These are phyloP conservation scores for Cylindrotheca fusiformis DNA, from an alignment of 108 stramenopile genomes.

Conservation along the genomic window DNA sequence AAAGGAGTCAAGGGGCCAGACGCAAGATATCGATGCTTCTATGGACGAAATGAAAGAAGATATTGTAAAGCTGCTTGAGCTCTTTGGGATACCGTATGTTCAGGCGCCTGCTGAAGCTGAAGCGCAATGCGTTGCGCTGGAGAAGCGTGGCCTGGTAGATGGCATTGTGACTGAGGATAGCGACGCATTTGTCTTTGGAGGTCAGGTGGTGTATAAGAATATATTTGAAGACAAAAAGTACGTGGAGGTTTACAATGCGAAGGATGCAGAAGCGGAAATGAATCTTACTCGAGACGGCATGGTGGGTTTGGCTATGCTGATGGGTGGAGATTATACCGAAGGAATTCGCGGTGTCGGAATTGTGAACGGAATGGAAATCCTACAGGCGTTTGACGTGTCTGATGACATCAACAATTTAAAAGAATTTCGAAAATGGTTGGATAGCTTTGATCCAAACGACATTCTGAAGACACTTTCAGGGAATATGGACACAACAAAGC, in stretches of 20 bases:
- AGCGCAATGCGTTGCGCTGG: slow-evolving; percentile 91
- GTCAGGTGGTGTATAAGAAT: slow-evolving; percentile 83
- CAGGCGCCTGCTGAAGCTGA: slow-evolving; percentile 98
- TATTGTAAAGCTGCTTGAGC: slow-evolving; percentile 76
- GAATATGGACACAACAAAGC: slow-evolving; percentile 11
- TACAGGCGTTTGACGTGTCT: slow-evolving; percentile 78
- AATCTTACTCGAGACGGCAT: slow-evolving; percentile 78
- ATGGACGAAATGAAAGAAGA: slow-evolving; percentile 96
- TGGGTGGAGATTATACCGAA: slow-evolving; percentile 98
- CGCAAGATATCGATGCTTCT: slow-evolving; percentile 55
- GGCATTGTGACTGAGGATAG: slow-evolving; percentile 98
- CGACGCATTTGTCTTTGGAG: slow-evolving; percentile 98
- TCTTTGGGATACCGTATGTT: slow-evolving; percentile 96
- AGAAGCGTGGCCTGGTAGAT: slow-evolving; percentile 88
- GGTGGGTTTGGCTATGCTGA: slow-evolving; percentile 90
- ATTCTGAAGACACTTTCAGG: slow-evolving; percentile 8
- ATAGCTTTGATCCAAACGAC: slow-evolving; percentile 69
- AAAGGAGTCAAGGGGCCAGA: not conserved
- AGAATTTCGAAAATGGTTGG: slow-evolving; percentile 83
- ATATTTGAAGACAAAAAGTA: slow-evolving; percentile 96
- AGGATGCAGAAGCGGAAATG: slow-evolving; percentile 85
- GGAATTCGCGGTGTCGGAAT: slow-evolving; percentile 97
- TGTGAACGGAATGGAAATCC: slow-evolving; percentile 98
- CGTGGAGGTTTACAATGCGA: slow-evolving; percentile 90
- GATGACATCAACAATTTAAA: slow-evolving; percentile 45